Evolutionary conservation across 192 early-diverging fungal species (phyloP), one percentile per base, ranked within the genome.

Genomic region (Lobosporangium transversale): DNA sequence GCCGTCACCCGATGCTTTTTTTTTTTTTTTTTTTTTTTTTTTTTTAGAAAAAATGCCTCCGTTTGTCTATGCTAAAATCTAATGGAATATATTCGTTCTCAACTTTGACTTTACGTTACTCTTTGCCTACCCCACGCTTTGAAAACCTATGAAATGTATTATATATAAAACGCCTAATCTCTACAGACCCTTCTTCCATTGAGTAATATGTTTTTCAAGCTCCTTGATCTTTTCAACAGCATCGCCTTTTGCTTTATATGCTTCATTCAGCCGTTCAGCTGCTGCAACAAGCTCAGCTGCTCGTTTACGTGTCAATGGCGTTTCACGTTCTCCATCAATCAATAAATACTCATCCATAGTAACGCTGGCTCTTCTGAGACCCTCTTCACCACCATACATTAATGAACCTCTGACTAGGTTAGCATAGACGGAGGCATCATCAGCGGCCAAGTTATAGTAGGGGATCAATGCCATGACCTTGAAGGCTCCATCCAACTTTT

Each of bases 261-360:
- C 64, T 42, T 57, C 58, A 37, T 6, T 15, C 58, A 76, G 43
- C 24, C 43, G 24, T 53, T 76, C 64, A 2, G 73, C 62, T 35
- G 59, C 73, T 45, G 59, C 58, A 33, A 76, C 59, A 18, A 62
- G 23, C 40, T 76, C 73, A 11, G 73, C 58, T 8, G 65, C 73
- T 30, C 63, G 35, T 65, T 43, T 76, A 44, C 49, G 58, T 8
- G 73, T 55, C 58, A 75, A 67, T 0, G 64, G 73, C 36, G 37
- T 48, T 47, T 76, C 73, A 17, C 64, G 50, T 47, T 75, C 71
- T n/a, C 63, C 62, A 37, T 76, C 65, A 35, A 76, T 76, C 73
- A 76, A 33, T 44, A 76, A 7, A 31, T 49, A 67, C 20, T 76
- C 73, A 20, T 76, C 73, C 73, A 76, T 76, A n/a, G 73, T 67